Evolutionary conservation across 768 basidiomycete species (phyloP).

Genomic region (Gyrodon lividus): DNA sequence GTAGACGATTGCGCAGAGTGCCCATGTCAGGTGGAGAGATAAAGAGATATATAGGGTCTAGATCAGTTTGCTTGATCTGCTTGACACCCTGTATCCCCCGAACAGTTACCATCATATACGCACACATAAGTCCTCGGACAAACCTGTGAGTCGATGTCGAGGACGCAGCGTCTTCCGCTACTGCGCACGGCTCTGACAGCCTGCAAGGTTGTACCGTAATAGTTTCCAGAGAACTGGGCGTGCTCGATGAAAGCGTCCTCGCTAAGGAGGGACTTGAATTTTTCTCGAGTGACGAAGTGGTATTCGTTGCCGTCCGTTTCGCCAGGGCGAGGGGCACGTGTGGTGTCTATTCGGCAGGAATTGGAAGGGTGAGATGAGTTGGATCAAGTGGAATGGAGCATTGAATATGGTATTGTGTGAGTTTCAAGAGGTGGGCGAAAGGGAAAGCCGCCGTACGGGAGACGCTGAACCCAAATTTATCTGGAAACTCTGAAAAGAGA

Average conservation of each 20-base stretch:
- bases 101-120: not conserved
- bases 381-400: not conserved
- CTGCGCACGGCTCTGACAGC: slow-evolving; percentile 68
- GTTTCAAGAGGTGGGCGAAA: slow-evolving; percentile 7
- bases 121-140: slow-evolving; percentile 22
- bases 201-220: slow-evolving; percentile 87
- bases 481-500: slow-evolving; percentile 78
- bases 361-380: not conserved
- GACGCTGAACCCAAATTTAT: slow-evolving; percentile 89
- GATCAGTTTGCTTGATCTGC: slow-evolving; percentile 79
- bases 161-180: slow-evolving; percentile 78
- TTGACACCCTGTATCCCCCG: slow-evolving; percentile 69
- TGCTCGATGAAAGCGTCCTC: slow-evolving; percentile 88
- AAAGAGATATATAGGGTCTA: slow-evolving; percentile 89
- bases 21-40: slow-evolving; percentile 83
- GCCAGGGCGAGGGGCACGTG: slow-evolving; percentile 77
- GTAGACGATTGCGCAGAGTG: slow-evolving; percentile 68
- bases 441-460: slow-evolving; percentile 61
- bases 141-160: slow-evolving; percentile 97
- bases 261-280: slow-evolving; percentile 67
- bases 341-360: slow-evolving; percentile 69
- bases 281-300: slow-evolving; percentile 74
- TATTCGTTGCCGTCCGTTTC: slow-evolving; percentile 85
- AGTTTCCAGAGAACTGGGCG: slow-evolving; percentile 90
- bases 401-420: not conserved